Base-by-base conservation (phyloP, 1,284 basidiomycete genomes). In the Athelia sp. region DNA sequence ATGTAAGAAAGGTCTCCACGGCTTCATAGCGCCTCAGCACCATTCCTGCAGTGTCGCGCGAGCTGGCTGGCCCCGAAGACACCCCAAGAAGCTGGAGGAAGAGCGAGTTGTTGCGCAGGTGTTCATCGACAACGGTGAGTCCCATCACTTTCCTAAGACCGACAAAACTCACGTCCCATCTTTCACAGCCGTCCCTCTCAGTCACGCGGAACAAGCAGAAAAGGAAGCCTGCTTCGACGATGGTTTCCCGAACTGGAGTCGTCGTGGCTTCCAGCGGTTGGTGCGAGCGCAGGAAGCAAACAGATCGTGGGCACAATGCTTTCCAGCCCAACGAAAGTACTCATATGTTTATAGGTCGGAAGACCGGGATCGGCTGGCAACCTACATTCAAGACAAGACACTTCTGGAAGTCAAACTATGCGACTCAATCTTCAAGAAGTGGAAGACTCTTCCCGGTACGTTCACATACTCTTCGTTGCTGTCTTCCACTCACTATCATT, bases 261-360 rank as follows among this genome's bases (percentile, higher is more conserved):
- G 91, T 54, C 81, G 93, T 43, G 94, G 98, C 64, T 98, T 93
- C 76, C 93, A 96, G 61, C 87, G 89, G 58, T 93, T 98, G 61
- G 79, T 98, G 45, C 79, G 82, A 48, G 93, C 85, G 0, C 72
- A 93, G 43, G 96, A 98, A 64, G 81, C 80, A 8, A 85, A 93
- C 63, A 96, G 95, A 49, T 91, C 93, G 87, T 88, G 49, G 36
- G 79, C 63, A 4, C 31, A 10, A 9, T n/a, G 11, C 10, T 19
- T 43, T 31, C 22, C 4, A 43, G 40, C 21, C 15, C 23, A 3
- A 32, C 46, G 26, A 50, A 1, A 23, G 43, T 21, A 32, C 24
- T 22, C 34, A 46, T 52, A 9, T n/a, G n/a, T 44, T 15, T 48
- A 17, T 50, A 89, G 87, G 82, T 81, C 77, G 31, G 82, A 92